Conservation (phyloP, 148 eudicot species). For the Spergularia marina region DNA sequence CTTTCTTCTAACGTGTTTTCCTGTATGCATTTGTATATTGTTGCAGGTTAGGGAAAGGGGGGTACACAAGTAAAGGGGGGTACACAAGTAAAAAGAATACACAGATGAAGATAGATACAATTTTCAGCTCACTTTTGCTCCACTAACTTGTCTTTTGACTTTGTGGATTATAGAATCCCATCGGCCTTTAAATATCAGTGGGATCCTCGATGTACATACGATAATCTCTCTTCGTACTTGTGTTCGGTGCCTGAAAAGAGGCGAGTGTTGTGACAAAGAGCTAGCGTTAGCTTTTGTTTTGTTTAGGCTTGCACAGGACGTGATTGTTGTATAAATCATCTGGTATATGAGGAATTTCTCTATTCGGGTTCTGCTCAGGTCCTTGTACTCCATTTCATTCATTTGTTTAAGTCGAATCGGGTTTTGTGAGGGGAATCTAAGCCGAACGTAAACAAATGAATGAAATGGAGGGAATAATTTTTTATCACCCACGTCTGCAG, state of each 20-base stretch:
- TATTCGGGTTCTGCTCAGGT: neutral
- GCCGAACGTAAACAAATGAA: too few relatives aligned
- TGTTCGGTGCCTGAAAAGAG: neutral
- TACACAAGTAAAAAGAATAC: neutral
- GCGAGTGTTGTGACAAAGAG: neutral
- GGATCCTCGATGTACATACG: slow-evolving; percentile 5
- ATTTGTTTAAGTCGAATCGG: too few relatives aligned
- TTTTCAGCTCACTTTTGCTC: slow-evolving; percentile 15
- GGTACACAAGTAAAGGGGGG: neutral
- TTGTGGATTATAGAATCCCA: neutral
- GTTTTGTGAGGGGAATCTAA: too few relatives aligned
- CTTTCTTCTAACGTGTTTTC: neutral
- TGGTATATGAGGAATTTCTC: neutral
- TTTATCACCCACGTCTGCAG: too few relatives aligned
- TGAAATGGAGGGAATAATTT: too few relatives aligned
- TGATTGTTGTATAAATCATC: neutral
- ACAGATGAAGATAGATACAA: neutral
- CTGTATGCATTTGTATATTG: neutral
- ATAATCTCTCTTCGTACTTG: neutral
- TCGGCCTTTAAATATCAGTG: neutral
- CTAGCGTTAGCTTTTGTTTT: neutral
- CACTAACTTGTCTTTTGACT: neutral
- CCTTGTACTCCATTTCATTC: too few relatives aligned
- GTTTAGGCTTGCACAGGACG: neutral
- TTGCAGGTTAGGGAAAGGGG: slow-evolving; percentile 8